Evolutionary conservation across 2,329 filamentous ascomycete genomes (phyloP).

Genomic region (Trichoderma atroviride): DNA sequence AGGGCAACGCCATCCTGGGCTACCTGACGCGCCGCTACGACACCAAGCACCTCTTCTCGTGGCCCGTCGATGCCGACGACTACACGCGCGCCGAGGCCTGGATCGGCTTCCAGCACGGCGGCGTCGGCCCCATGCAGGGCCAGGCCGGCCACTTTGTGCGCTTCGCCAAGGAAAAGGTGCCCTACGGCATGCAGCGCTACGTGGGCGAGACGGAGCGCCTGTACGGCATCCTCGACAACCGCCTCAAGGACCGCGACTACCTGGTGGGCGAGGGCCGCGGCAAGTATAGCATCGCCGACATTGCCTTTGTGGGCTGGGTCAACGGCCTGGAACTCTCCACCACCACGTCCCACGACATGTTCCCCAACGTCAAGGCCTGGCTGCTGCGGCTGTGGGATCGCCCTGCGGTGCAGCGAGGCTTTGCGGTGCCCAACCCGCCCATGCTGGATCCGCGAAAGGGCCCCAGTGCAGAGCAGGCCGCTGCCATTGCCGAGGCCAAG

Average conservation of each 20-base stretch:
- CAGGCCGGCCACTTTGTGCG: conserved; percentile 75
- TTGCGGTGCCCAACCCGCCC: conserved; percentile 66
- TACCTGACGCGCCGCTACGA: conserved; percentile 78
- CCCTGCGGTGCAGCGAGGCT: conserved; percentile 71
- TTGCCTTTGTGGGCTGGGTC: conserved; percentile 72
- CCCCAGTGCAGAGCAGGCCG: conserved; percentile 31
- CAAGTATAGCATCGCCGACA: conserved; percentile 70
- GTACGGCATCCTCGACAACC: conserved; percentile 71
- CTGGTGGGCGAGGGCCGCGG: conserved; percentile 56
- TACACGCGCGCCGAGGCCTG: conserved; percentile 48
- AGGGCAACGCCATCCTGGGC: conserved; percentile 71
- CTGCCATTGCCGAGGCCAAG: conserved; percentile 35
- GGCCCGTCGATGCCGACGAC: conserved; percentile 44
- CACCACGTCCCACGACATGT: conserved; percentile 57
- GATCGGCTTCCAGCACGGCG: conserved; percentile 74
- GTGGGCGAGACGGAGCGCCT: conserved; percentile 74
- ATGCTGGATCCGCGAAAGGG: conserved; percentile 24
- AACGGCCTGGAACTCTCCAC: conserved; percentile 45
- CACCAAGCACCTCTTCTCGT: conserved; percentile 50
- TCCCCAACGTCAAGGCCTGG: conserved; percentile 75
- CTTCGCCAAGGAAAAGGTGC: conserved; percentile 68
- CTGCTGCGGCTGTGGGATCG: conserved; percentile 67
- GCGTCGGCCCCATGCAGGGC: conserved; percentile 71
- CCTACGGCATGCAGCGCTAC: conserved; percentile 73
- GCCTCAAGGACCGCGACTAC: conserved; percentile 57